Evolutionary conservation across 441 rosid species (phyloP).

Genomic region (Croton laevigatus): DNA sequence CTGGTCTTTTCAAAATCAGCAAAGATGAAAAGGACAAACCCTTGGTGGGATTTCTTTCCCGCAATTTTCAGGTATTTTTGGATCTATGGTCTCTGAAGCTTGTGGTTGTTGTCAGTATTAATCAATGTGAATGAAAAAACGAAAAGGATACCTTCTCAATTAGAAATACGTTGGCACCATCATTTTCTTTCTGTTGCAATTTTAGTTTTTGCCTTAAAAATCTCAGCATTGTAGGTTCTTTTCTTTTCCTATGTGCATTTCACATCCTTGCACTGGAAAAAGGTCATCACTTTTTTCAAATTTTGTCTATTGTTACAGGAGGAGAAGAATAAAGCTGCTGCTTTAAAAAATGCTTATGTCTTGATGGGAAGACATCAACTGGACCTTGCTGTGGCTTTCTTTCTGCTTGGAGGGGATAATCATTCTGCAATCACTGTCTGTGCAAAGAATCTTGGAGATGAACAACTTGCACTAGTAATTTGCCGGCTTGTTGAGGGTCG

Average conservation of each 20-base stretch:
- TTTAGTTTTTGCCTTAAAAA: neutral
- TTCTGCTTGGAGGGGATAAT: conserved; percentile 93
- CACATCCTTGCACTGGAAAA: neutral
- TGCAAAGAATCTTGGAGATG: conserved; percentile 86
- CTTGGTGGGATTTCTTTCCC: conserved; percentile 85
- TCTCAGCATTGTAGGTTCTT: neutral
- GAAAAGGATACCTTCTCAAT: neutral
- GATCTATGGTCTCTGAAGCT: conserved; percentile 18
- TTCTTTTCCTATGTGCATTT: neutral
- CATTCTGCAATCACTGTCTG: conserved; percentile 88
- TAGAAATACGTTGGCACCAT: neutral
- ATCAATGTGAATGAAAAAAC: conserved; percentile 6
- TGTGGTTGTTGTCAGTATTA: conserved; percentile 6
- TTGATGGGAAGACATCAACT: conserved; percentile 94
- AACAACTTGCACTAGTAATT: conserved; percentile 91
- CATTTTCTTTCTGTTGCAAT: conserved; percentile 4
- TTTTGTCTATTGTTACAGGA: conserved; percentile 47
- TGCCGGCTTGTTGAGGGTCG: conserved; percentile 85
- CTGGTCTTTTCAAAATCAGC: conserved; percentile 93
- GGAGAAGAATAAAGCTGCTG: conserved; percentile 94
- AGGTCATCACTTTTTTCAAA: neutral
- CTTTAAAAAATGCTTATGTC: conserved; percentile 95
- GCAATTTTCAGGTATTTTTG: conserved; percentile 83
- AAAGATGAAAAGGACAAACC: conserved; percentile 93
- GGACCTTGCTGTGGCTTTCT: conserved; percentile 90